Evolutionary conservation across 441 rosid genomes (phyloP).

Genomic region (Metrosideros polymorpha): DNA sequence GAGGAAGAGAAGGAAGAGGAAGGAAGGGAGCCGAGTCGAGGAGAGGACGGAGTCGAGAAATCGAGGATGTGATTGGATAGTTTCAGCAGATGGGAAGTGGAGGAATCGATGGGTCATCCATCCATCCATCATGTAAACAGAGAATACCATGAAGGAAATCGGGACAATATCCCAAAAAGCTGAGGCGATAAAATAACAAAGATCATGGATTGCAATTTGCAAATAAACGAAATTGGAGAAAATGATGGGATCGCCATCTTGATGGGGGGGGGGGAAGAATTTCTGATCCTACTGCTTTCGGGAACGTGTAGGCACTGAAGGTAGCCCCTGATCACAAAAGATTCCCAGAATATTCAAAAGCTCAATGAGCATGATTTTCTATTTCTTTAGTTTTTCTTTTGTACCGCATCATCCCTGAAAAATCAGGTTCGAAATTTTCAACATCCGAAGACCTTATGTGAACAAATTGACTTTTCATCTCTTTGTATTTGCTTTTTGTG

Average conservation of each 20-base stretch:
- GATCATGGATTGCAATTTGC: not conserved
- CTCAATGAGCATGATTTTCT: not conserved
- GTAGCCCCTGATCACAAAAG: not conserved
- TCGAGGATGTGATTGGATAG: not conserved
- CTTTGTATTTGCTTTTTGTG: not conserved
- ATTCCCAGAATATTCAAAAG: not conserved
- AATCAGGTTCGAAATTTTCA: not conserved
- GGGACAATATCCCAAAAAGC: not conserved
- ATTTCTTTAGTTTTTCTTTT: not conserved
- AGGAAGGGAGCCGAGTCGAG: not conserved
- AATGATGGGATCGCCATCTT: not conserved
- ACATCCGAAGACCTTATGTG: not conserved
- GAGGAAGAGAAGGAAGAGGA: not conserved
- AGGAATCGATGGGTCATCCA: not conserved
- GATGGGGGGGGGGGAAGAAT: not conserved
- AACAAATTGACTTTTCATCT: not conserved
- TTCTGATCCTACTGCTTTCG: not conserved
- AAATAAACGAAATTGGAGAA: not conserved
- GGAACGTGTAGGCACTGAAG: not conserved
- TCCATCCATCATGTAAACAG: not conserved
- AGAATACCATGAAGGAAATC: not conserved
- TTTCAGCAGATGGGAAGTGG: not conserved
- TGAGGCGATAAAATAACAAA: not conserved
- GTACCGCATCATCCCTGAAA: not conserved
- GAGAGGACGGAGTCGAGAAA: not conserved